Base-by-base conservation (phyloP, 192 early-diverging fungal species). In the Chytriomyces confervae region DNA sequence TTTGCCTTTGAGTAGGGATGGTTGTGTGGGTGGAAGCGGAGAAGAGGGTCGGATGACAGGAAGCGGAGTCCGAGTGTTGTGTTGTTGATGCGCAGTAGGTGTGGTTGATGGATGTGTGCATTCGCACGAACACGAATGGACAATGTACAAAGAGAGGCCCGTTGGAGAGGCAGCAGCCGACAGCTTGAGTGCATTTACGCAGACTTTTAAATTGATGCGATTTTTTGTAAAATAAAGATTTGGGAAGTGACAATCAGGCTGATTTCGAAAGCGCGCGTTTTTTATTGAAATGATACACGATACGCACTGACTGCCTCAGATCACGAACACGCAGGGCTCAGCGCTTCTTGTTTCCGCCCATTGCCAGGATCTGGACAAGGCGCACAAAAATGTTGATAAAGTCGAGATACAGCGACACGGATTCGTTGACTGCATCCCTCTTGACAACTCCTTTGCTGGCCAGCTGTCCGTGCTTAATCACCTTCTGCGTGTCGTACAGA, bases 371-470 rank as follows among this genome's bases (percentile, higher is more conserved):
- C 50, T 76, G 74, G 9, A 76, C 74, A 10, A 76, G 11, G 6
- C 74, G 62, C 8, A 76, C 63, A 50, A 76, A 76, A 76, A 76
- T 76, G 46, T 66, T 76, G 62, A 66, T 76, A 50, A 76, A 76
- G 36, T 76, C 74, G 9, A 76, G 62, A 53, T 66, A 76, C 43
- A 76, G 62, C 6, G 20, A 7, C 8, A 76, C 47, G 6, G 36
- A 47, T 36, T 76, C 74, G 47, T 76, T 76, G 18, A 76, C 63
- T 5, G 62, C 5, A 18, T 76, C 74, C 3, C 62, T 62, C 46
- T 50, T 64, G 44, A n/a, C 48, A 23, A 51, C 16, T 20, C 74
- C 74, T 10, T 43, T 24, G 13, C 36, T 13, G 9, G 63, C 74
- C 7, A 64, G 64, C 29, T 50, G 74, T 6, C 74, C 74, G 50